Conservation (phyloP, 257 asterid genomes). For the Paraleonurus japonicus region DNA sequence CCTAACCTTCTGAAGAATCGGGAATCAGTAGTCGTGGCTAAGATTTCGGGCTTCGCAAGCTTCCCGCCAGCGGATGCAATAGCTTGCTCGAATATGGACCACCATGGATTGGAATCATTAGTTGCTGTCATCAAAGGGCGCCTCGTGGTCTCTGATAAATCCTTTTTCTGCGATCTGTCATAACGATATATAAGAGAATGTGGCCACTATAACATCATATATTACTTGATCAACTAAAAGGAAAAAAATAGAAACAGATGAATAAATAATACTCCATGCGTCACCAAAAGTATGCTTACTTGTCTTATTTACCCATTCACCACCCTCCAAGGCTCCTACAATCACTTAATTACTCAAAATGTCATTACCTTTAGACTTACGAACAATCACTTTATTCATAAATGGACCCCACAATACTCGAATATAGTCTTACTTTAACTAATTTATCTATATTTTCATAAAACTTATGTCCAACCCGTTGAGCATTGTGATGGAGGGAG, state of each 20-base stretch:
- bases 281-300: no score
- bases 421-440: no score
- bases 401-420: no score
- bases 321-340: no score
- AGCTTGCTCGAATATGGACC: conserved; percentile 74
- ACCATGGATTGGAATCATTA: conserved; percentile 85
- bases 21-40: conserved; percentile 89
- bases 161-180: conserved; percentile 75
- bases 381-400: no score
- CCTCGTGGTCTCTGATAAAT: conserved; percentile 55
- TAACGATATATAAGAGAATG: background rate
- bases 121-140: conserved; percentile 73
- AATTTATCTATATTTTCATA: no score
- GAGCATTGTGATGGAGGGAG: no score
- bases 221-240: background rate
- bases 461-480: no score
- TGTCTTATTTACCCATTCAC: no score
- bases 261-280: background rate
- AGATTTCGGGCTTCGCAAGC: conserved; percentile 84
- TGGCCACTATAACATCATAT: background rate
- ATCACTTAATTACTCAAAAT: no score
- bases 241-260: background rate
- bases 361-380: no score
- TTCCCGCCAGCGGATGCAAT: conserved; percentile 76
- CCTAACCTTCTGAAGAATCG: conserved; percentile 73